phyloP scores from a whole-genome alignment of 1,139 yeast species.

The Schwanniomyces etchellsii region DNA sequence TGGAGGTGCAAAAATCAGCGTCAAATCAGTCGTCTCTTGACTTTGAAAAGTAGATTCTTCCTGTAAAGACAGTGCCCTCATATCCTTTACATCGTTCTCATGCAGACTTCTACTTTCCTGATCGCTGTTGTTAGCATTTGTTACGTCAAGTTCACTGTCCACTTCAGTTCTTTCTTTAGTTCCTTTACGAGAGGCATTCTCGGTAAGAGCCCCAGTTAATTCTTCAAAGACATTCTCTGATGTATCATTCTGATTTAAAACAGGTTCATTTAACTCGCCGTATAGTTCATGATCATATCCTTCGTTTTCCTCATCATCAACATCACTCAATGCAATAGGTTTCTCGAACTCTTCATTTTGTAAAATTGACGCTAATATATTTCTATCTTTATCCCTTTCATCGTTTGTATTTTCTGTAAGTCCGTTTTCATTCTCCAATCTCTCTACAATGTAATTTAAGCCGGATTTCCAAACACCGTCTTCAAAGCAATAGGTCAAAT shows the following conservation, averaged over 20 bases:
- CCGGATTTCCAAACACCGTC: constrained; percentile 83
- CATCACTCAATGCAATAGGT: constrained; percentile 36
- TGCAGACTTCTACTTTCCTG: too few relatives aligned
- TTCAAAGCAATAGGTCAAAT: constrained; percentile 55
- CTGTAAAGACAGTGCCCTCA: constrained; percentile 31
- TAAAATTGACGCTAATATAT: constrained; percentile 50
- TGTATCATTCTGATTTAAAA: too few relatives aligned
- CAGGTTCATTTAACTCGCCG: neutral
- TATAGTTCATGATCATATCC: neutral
- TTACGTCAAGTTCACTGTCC: too few relatives aligned
- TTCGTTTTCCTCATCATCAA: constrained; percentile 1
- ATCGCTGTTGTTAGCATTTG: constrained; percentile 32
- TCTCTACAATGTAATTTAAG: constrained; percentile 71
- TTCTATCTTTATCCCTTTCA: constrained; percentile 29
- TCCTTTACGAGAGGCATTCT: too few relatives aligned
- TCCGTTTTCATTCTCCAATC: constrained; percentile 22
- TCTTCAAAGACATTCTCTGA: too few relatives aligned
- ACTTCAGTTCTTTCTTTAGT: too few relatives aligned
- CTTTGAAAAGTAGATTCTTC: too few relatives aligned
- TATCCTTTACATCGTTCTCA: too few relatives aligned
- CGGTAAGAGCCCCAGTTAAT: too few relatives aligned
- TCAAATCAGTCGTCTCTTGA: too few relatives aligned
- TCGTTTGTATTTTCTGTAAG: constrained; percentile 24
- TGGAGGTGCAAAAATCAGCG: neutral
- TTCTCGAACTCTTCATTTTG: constrained; percentile 54